A percentile compares a stretch with the other conserved stretches of the same genome.
phyloP scores from a whole-genome alignment of 176 grass and related monocot species.

The Avena insularis region DNA sequence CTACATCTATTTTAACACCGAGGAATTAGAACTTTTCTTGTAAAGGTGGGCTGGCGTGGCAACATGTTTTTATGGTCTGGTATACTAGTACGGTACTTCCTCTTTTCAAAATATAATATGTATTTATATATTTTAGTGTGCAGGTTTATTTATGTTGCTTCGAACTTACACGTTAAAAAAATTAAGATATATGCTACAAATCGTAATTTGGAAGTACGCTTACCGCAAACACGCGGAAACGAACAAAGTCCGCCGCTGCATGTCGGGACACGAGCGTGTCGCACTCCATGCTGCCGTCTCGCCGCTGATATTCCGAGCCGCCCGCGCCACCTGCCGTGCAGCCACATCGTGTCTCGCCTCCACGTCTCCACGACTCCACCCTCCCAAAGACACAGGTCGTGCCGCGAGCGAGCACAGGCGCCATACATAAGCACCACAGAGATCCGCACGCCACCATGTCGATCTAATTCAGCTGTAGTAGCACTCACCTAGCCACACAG shows the following conservation, averaged over 20 bases:
- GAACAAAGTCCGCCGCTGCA: background rate
- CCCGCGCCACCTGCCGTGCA: slow-evolving; percentile 8
- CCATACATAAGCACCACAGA: background rate
- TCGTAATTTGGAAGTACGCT: too few relatives aligned
- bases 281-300: background rate
- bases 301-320: background rate
- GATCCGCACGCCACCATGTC: background rate
- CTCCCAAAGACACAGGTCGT: slow-evolving; percentile 13
- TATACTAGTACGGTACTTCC: too few relatives aligned
- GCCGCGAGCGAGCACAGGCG: background rate
- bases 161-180: too few relatives aligned
- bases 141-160: too few relatives aligned
- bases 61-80: too few relatives aligned
- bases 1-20: too few relatives aligned
- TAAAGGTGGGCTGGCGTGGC: too few relatives aligned
- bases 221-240: background rate
- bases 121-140: too few relatives aligned
- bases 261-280: background rate
- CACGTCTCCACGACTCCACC: slow-evolving; percentile 29
- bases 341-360: background rate
- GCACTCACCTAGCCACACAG: background rate
- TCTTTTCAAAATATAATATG: too few relatives aligned
- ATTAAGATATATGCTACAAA: too few relatives aligned
- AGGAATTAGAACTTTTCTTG: too few relatives aligned
- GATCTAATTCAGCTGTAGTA: background rate